Evolutionary conservation across 495 filamentous ascomycete species (phyloP).

Genomic region (Penicillium cataractarum): DNA sequence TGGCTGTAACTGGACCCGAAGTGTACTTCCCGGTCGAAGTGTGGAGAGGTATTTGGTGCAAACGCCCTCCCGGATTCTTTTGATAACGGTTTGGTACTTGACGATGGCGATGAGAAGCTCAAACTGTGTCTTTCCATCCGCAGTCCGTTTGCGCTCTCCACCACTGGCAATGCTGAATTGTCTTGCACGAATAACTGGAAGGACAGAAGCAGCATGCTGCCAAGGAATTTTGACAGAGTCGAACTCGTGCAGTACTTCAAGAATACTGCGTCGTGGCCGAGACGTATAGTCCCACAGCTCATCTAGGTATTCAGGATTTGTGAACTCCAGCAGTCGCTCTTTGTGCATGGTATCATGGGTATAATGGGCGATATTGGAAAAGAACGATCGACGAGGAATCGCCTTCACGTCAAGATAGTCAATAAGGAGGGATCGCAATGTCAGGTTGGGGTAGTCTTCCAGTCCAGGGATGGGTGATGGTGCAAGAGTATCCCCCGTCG

Average conservation of each 20-base stretch:
- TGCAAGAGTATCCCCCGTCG: conserved; percentile 29
- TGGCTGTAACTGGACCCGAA: conserved; percentile 61
- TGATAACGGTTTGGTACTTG: conserved; percentile 87
- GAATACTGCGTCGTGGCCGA: conserved; percentile 83
- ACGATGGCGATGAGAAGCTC: conserved; percentile 89
- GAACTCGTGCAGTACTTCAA: conserved; percentile 93
- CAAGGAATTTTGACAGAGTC: conserved; percentile 79
- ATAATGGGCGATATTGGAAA: conserved; percentile 72
- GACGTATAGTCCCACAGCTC: conserved; percentile 96
- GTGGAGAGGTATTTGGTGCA: conserved; percentile 83
- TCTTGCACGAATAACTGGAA: conserved; percentile 75
- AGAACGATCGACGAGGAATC: conserved; percentile 87
- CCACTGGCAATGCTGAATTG: conserved; percentile 90
- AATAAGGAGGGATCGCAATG: conserved; percentile 73
- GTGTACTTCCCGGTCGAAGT: conserved; percentile 57
- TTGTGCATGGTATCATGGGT: conserved; percentile 71
- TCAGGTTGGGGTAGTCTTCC: conserved; percentile 52
- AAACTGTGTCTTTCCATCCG: conserved; percentile 53
- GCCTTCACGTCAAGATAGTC: conserved; percentile 86
- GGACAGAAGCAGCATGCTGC: conserved; percentile 65
- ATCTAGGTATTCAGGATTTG: conserved; percentile 73
- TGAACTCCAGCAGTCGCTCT: conserved; percentile 83
- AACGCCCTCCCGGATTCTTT: conserved; percentile 81
- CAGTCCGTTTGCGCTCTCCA: conserved; percentile 50
- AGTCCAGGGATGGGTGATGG: conserved; percentile 48